These are phyloP conservation scores for Jackrogersella minutella DNA, from an alignment of 495 filamentous ascomycete species.

Conservation along the genomic window DNA sequence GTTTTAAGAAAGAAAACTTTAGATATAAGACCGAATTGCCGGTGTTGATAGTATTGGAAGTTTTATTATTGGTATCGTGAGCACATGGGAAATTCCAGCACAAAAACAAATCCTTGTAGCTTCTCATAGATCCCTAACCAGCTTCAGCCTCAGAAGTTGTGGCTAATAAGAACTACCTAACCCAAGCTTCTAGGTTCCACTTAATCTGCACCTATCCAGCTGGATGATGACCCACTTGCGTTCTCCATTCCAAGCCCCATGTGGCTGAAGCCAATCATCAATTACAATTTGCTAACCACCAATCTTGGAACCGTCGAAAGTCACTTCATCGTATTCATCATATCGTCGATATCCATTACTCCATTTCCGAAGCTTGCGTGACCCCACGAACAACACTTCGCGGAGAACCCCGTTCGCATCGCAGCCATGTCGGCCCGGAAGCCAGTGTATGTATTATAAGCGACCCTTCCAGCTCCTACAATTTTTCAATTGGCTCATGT, in stretches of 20 bases:
- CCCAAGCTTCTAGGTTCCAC: neutral
- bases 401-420: constrained; percentile 37
- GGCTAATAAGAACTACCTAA: too few relatives aligned
- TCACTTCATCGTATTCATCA: too few relatives aligned
- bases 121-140: constrained; percentile 24
- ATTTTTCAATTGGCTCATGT: constrained; percentile 36
- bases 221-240: too few relatives aligned
- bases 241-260: constrained; percentile 15
- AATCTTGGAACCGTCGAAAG: constrained; percentile 14
- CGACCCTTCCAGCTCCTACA: neutral
- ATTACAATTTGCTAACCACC: constrained; percentile 45
- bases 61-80: constrained; percentile 22
- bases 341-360: constrained; percentile 18
- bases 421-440: constrained; percentile 59
- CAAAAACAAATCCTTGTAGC: constrained; percentile 25
- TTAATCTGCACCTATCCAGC: neutral
- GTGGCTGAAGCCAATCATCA: constrained; percentile 47
- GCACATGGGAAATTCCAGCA: constrained; percentile 23
- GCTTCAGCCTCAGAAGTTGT: constrained; percentile 21
- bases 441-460: constrained; percentile 53
- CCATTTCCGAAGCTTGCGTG: constrained; percentile 38
- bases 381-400: constrained; percentile 29
- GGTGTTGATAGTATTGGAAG: neutral
- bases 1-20: neutral
- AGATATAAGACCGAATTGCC: neutral